Base-by-base conservation (phyloP, 1,139 yeast species). In the Magnusiomyces suaveolens region DNA sequence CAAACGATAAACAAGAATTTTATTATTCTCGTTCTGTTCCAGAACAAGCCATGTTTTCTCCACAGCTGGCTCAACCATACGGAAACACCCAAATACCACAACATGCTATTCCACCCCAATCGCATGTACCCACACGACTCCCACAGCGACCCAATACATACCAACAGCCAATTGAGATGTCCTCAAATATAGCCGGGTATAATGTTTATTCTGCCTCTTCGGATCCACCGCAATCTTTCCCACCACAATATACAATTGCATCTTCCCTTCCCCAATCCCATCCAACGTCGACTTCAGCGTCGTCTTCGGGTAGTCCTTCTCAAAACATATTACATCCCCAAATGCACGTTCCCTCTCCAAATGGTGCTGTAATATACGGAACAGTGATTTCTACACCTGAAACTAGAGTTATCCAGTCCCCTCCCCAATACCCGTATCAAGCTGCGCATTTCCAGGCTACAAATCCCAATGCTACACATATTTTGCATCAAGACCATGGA, bases 1-100 rank as follows among this genome's bases (percentile, higher is more conserved):
- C 46, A 21, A 47, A 46, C 3, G 48, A 52, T 25, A 50, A 46
- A 18, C 57, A 50, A 25, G 26, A 36, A 25, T 41, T 4, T 4
- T 41, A 41, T 21, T 41, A 41, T 16, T 41, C 44, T 4, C 44
- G 25, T 8, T n/a, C 8, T 10, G 20, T 4, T 21, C n/a, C 44
- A 10, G 25, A 41, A 8, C 24, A 24, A 10, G 12, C 16, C 10
- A n/a, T 10, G 25, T 41, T 41, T 20, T 6, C 44, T 4, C 4
- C 44, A 4, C 44, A 41, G 25, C 41, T 18, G 3, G 41, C 41
- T 21, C 48, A 32, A 12, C 39, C 24, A 26, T 46, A 25, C 23
- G 23, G 46, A 32, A 38, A 21, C 39, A 51, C 48, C 2, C 54
- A 23, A 21, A 6, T 20, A 20, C 44, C 24, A 4, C 44, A 18